Evolutionary conservation across 2,329 filamentous ascomycete genomes (phyloP).

Genomic region (Venturiaceae sp.): DNA sequence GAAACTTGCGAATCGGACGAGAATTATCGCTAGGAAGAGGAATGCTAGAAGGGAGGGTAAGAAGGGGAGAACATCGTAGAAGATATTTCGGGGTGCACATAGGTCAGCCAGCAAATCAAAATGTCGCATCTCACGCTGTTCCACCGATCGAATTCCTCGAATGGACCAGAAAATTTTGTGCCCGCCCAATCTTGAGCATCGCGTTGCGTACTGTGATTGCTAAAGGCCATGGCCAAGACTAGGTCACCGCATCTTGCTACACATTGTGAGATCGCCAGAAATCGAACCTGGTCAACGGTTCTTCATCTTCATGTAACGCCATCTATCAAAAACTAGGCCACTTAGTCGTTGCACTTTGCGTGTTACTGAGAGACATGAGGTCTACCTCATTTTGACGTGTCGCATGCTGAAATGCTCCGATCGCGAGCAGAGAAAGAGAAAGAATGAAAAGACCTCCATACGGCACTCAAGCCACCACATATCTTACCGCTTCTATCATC

Average conservation of each 20-base stretch:
- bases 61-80: conserved; percentile 37
- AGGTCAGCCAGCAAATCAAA: conserved; percentile 20
- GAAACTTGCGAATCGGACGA: conserved; percentile 53
- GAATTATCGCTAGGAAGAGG: conserved; percentile 78
- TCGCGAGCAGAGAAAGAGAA: background rate
- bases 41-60: conserved; percentile 53
- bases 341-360: background rate
- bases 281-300: background rate
- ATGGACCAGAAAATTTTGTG: too few species aligned
- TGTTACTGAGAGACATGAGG: background rate
- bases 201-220: background rate
- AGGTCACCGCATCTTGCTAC: conserved; percentile 17
- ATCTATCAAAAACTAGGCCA: background rate
- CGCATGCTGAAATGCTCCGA: background rate
- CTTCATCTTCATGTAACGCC: background rate
- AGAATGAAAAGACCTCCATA: background rate
- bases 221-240: conserved; percentile 14
- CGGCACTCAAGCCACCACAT: background rate
- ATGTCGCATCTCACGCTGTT: background rate
- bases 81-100: background rate
- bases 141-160: background rate
- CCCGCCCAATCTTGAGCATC: too few species aligned
- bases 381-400: background rate
- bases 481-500: background rate
- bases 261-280: background rate